Base-by-base conservation (phyloP, 768 basidiomycete genomes). In the Strobilomyces dryophilus region DNA sequence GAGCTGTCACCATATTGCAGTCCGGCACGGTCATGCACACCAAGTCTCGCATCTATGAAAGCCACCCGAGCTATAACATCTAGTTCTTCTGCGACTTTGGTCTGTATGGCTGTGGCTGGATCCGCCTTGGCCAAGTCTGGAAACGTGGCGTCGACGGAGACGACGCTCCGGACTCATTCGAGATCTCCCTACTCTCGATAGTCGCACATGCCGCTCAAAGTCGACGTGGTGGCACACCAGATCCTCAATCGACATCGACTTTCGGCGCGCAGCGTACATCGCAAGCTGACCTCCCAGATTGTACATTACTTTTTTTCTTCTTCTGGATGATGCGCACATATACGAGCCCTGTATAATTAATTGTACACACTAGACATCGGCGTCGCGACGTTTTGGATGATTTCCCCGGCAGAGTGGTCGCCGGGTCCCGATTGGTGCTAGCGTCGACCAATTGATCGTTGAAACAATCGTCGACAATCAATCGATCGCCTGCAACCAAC, bases 31-130 rank as follows among this genome's bases (percentile, higher is more conserved):
- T 99, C 34, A 85, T 97, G 83, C 76, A 79, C 29, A 87, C 83
- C 24, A 80, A 81, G 27, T 94, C 90, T 71, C 76, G 78, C 44
- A 79, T 91, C 11, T 97, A 84, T 67, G 97, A 98, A 70, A 89
- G 85, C 56, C 95, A 99, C 72, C 76, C 98, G 65, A 87, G 84
- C 64, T 97, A 83, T 68, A 71, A 83, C 24, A 76, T 98, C 34
- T 94, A 98, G 71, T 97, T 98, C 72, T 79, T 98, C 80, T 87
- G 86, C 68, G 95, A 99, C 72, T 94, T 90, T 65, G 92, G 92
- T 52, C 76, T 98, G 24, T 95, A 94, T 61, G 95, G 95, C 3
- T 98, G 95, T 68, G 93, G 91, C 2, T 90, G 86, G 81, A 75
- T 98, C 42, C 84, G 95, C 52, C 71, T 95, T 3, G 76, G 75